These are phyloP conservation scores for Pythium dissimile DNA, from an alignment of 352 stramenopile genomes.

Conservation along the genomic window DNA sequence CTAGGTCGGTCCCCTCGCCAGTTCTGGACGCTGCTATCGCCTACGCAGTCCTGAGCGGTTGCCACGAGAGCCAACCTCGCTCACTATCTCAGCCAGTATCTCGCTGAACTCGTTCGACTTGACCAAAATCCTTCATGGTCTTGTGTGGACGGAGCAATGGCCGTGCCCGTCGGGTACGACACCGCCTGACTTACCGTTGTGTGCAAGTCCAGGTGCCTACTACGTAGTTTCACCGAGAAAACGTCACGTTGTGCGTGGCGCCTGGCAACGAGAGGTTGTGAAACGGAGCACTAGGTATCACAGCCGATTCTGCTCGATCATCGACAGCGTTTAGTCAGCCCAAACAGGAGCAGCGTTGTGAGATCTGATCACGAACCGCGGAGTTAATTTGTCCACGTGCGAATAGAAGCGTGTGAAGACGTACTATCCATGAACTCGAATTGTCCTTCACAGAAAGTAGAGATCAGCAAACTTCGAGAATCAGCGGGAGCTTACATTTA, in stretches of 20 bases:
- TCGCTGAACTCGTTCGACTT: conserved; percentile 56
- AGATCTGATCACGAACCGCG: too few relatives aligned
- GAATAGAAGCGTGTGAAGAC: too few relatives aligned
- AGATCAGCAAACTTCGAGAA: too few relatives aligned
- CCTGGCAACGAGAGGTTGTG: conserved; percentile 48
- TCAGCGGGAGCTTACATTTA: too few relatives aligned
- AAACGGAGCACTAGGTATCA: conserved; percentile 36
- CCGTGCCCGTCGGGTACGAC: conserved; percentile 75
- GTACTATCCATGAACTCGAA: too few relatives aligned
- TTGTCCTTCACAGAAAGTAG: too few relatives aligned
- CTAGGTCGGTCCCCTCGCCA: conserved; percentile 80
- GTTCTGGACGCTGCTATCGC: conserved; percentile 78
- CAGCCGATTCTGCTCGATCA: conserved; percentile 67
- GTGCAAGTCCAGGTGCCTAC: conserved; percentile 76
- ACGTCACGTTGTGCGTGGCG: conserved; percentile 66
- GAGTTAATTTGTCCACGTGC: too few relatives aligned
- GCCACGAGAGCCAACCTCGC: conserved; percentile 40
- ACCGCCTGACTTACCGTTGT: conserved; percentile 57
- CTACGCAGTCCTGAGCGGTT: conserved; percentile 81
- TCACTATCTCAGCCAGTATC: conserved; percentile 46
- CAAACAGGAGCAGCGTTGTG: too few relatives aligned
- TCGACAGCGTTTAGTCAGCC: conserved; percentile 35
- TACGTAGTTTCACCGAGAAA: conserved; percentile 81
- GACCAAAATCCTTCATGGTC: conserved; percentile 47
- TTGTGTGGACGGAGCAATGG: conserved; percentile 76